phyloP scores from a whole-genome alignment of 2,329 filamentous ascomycete species.

The Periglandula ipomoeae region DNA sequence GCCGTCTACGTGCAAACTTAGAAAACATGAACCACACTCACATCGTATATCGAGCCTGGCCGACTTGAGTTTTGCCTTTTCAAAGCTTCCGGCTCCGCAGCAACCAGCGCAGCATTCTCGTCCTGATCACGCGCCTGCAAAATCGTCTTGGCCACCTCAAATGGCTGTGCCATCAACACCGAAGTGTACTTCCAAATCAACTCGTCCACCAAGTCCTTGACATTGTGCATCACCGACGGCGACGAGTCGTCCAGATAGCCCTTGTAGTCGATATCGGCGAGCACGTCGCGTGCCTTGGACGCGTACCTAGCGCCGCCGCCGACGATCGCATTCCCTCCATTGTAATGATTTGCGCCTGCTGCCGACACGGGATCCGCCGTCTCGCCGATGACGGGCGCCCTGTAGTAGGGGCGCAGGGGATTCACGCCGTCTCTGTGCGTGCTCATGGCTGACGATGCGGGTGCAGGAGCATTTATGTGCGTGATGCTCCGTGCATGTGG shows the following conservation, averaged over 20 bases:
- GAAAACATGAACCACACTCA: constrained; percentile 13
- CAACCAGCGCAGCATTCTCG: constrained; percentile 26
- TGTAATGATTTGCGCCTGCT: constrained; percentile 36
- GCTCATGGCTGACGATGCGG: constrained; percentile 29
- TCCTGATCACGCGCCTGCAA: constrained; percentile 65
- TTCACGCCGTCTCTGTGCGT: constrained; percentile 42
- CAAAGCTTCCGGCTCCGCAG: constrained; percentile 15
- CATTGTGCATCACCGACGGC: constrained; percentile 63
- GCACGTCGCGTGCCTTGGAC: constrained; percentile 68
- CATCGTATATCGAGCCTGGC: constrained; percentile 26
- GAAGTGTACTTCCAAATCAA: constrained; percentile 87
- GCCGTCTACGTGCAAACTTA: background rate
- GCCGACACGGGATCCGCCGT: constrained; percentile 27
- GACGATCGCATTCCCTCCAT: constrained; percentile 33
- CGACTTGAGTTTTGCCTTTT: constrained; percentile 23
- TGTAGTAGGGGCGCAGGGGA: constrained; percentile 62
- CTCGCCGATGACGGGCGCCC: constrained; percentile 48
- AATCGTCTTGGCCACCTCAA: constrained; percentile 92
- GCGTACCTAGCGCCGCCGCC: constrained; percentile 22
- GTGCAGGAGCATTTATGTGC: constrained; percentile 16
- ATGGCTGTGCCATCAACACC: constrained; percentile 84
- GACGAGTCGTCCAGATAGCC: constrained; percentile 73
- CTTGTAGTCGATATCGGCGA: constrained; percentile 86
- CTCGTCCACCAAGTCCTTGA: constrained; percentile 72
- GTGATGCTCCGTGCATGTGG: background rate